Evolutionary conservation across 768 basidiomycete genomes (phyloP).

Genomic region (Scleroderma bovista): DNA sequence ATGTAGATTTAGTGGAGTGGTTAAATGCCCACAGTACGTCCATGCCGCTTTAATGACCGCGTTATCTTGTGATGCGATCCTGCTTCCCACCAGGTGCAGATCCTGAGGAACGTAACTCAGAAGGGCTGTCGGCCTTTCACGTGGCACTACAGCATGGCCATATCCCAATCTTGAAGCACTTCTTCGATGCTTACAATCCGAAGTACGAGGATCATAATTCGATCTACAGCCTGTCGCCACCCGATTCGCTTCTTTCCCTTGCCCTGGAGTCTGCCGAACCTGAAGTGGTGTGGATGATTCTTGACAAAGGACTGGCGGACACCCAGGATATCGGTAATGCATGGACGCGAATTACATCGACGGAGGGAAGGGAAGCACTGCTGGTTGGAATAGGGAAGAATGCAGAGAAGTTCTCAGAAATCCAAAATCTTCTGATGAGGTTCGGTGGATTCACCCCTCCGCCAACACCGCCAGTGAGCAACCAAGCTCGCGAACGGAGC

Average conservation of each 20-base stretch:
- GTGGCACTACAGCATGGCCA: conserved; percentile 51
- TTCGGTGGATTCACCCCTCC: conserved; percentile 49
- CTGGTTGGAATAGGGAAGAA: conserved; percentile 22
- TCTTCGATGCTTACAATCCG: conserved; percentile 58
- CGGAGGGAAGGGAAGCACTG: conserved; percentile 22
- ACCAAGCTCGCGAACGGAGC: conserved; percentile 6
- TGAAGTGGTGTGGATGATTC: conserved; percentile 57
- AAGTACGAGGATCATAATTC: conserved; percentile 42
- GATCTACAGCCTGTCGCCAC: conserved; percentile 41
- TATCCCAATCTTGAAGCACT: conserved; percentile 48
- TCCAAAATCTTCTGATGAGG: conserved; percentile 46
- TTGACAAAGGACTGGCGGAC: conserved; percentile 51
- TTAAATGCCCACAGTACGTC: conserved; percentile 64
- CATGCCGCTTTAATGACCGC: conserved; percentile 19
- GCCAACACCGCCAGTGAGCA: conserved; percentile 23
- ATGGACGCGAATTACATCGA: conserved; percentile 45
- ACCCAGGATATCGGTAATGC: conserved; percentile 44
- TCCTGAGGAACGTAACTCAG: conserved; percentile 59
- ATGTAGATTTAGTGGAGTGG: conserved; percentile 59
- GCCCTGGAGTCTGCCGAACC: conserved; percentile 59
- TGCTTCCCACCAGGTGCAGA: conserved; percentile 52
- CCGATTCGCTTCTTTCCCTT: conserved; percentile 46
- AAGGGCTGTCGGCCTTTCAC: conserved; percentile 61
- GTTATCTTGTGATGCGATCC: conserved; percentile 14
- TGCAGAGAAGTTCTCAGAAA: conserved; percentile 40